These are phyloP conservation scores for Phaeolepiota aurea DNA, from an alignment of 768 basidiomycete genomes.

Conservation along the genomic window DNA sequence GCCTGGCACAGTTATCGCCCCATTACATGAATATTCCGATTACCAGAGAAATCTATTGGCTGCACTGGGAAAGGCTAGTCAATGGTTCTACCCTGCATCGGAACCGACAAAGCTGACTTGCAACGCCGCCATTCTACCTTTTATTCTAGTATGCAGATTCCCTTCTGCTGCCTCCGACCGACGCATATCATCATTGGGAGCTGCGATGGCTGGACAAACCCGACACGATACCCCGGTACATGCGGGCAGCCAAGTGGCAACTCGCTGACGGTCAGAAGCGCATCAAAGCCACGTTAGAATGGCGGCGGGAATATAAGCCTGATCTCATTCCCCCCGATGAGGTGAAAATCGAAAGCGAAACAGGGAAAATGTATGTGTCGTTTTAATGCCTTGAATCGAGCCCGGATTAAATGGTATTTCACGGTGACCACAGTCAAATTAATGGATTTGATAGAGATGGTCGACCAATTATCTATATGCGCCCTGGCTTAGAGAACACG, in stretches of 20 bases:
- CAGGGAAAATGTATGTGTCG: conserved; percentile 73
- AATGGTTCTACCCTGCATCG: neutral
- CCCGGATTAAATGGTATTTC: too few species aligned
- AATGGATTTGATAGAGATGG: conserved; percentile 84
- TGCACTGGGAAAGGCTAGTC: neutral
- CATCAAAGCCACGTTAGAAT: conserved; percentile 71
- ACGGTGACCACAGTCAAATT: conserved; percentile 65
- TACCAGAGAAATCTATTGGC: neutral
- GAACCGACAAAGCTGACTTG: neutral
- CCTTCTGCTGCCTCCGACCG: conserved; percentile 54
- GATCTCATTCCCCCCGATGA: conserved; percentile 80
- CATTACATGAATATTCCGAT: neutral
- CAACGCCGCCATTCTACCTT: neutral
- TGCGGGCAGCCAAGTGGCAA: conserved; percentile 84
- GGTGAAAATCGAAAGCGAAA: conserved; percentile 71
- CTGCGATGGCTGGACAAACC: conserved; percentile 62
- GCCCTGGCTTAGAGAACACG: conserved; percentile 83
- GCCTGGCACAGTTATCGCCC: neutral
- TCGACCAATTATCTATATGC: conserved; percentile 84
- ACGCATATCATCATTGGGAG: conserved; percentile 76
- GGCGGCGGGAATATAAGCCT: conserved; percentile 80
- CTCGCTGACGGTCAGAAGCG: conserved; percentile 68
- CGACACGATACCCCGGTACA: conserved; percentile 67
- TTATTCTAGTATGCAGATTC: conserved; percentile 54
- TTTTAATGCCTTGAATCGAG: conserved; percentile 1